Conservation (phyloP, 2,329 filamentous ascomycete genomes). For the Ophiostoma piceae region DNA sequence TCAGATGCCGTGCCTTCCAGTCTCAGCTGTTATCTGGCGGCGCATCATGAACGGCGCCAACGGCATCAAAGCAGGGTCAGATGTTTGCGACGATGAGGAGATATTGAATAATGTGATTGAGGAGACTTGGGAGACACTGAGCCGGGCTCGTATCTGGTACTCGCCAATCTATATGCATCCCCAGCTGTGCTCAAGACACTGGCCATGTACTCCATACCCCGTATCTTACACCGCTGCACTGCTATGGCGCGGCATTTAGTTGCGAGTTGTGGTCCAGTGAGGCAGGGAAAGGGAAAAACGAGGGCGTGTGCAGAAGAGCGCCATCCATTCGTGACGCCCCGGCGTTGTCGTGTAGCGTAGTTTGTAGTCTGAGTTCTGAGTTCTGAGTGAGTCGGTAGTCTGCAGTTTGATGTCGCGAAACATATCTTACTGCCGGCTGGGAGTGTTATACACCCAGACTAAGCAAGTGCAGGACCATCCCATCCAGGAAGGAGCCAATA, state of each 20-base stretch:
- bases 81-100: background rate
- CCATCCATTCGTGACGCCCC: slow-evolving; percentile 19
- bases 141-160: background rate
- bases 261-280: background rate
- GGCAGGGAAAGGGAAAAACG: background rate
- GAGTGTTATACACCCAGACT: background rate
- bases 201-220: background rate
- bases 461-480: background rate
- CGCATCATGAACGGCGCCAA: background rate
- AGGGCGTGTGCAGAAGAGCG: slow-evolving; percentile 19
- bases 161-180: slow-evolving; percentile 4
- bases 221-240: slow-evolving; percentile 17
- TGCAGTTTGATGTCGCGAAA: background rate
- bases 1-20: background rate
- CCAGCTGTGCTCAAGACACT: background rate
- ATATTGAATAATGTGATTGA: background rate
- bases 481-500: background rate
- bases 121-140: background rate
- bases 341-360: background rate
- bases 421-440: background rate
- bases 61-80: background rate
- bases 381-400: background rate
- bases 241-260: slow-evolving; percentile 17
- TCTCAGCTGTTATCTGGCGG: background rate
- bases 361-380: background rate